These are phyloP conservation scores for Nicotiana undulata DNA, from an alignment of 257 asterid genomes.

Conservation along the genomic window DNA sequence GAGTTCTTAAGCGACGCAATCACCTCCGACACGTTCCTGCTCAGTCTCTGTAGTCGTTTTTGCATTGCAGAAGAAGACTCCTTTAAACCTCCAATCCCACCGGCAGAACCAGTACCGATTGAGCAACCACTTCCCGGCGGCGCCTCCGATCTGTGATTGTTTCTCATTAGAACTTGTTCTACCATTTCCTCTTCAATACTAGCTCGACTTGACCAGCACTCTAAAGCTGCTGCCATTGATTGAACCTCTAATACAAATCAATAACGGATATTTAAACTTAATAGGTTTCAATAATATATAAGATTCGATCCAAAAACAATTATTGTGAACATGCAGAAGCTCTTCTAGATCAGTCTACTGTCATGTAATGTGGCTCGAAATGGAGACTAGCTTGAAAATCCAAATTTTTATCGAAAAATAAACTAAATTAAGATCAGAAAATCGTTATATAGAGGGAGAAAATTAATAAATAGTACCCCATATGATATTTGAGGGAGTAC, in stretches of 20 bases:
- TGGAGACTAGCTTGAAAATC: neutral
- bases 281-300: too few species aligned
- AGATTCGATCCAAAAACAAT: too few species aligned
- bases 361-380: neutral
- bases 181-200: slow-evolving; percentile 89
- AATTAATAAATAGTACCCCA: too few species aligned
- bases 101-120: slow-evolving; percentile 11
- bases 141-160: slow-evolving; percentile 77
- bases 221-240: slow-evolving; percentile 87
- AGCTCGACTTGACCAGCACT: slow-evolving; percentile 93
- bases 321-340: too few species aligned
- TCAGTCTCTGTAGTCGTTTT: slow-evolving; percentile 68
- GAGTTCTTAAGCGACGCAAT: slow-evolving; percentile 86
- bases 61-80: slow-evolving; percentile 75
- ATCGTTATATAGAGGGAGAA: too few species aligned
- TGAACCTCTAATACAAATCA: neutral
- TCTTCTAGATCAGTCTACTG: too few species aligned
- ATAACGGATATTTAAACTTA: too few species aligned
- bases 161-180: slow-evolving; percentile 88
- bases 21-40: slow-evolving; percentile 90
- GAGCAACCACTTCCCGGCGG: slow-evolving; percentile 33
- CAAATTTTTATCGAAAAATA: neutral
- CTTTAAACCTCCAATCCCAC: slow-evolving; percentile 30
- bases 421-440: neutral
- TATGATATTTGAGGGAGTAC: too few species aligned